A percentile compares a stretch with the other conserved stretches of the same genome.
Evolutionary conservation across 495 filamentous ascomycete genomes (phyloP).

Genomic region (Antarctomyces pellizariae): DNA sequence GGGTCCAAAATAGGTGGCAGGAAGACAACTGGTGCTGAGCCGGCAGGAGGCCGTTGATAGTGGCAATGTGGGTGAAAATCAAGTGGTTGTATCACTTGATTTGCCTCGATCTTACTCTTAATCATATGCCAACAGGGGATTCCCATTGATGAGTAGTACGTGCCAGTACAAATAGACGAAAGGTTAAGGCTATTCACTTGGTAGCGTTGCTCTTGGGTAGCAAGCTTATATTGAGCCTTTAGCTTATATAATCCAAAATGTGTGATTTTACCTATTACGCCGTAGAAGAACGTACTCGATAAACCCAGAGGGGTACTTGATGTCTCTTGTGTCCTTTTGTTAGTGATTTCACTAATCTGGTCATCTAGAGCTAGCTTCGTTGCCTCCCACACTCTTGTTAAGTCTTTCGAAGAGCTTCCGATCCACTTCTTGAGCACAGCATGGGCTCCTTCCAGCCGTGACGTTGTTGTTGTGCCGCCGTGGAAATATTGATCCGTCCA

Average conservation of each 20-base stretch:
- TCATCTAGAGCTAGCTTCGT: too few species aligned
- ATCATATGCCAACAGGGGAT: slow-evolving; percentile 3
- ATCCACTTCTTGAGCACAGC: slow-evolving; percentile 1
- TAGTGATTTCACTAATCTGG: too few species aligned
- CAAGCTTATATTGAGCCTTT: not conserved
- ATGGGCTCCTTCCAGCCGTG: slow-evolving; percentile 1
- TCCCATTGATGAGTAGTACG: not conserved
- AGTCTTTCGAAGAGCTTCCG: too few species aligned
- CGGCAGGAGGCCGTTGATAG: slow-evolving; percentile 1
- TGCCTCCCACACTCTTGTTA: too few species aligned
- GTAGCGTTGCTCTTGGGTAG: not conserved
- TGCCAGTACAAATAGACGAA: slow-evolving; percentile 1
- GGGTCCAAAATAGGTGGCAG: too few species aligned
- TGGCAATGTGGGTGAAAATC: slow-evolving; percentile 3
- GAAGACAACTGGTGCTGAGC: not conserved
- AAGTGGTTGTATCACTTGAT: not conserved
- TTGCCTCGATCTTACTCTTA: not conserved
- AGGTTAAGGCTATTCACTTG: not conserved
- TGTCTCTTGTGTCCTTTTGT: too few species aligned
- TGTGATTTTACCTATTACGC: too few species aligned
- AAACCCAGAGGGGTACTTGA: too few species aligned
- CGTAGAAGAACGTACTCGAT: too few species aligned
- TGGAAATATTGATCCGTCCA: slow-evolving; percentile 2
- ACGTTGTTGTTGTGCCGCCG: slow-evolving; percentile 1
- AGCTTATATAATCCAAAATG: too few species aligned